phyloP scores from a whole-genome alignment of 495 filamentous ascomycete genomes.

The Gamarada debralockiae region DNA sequence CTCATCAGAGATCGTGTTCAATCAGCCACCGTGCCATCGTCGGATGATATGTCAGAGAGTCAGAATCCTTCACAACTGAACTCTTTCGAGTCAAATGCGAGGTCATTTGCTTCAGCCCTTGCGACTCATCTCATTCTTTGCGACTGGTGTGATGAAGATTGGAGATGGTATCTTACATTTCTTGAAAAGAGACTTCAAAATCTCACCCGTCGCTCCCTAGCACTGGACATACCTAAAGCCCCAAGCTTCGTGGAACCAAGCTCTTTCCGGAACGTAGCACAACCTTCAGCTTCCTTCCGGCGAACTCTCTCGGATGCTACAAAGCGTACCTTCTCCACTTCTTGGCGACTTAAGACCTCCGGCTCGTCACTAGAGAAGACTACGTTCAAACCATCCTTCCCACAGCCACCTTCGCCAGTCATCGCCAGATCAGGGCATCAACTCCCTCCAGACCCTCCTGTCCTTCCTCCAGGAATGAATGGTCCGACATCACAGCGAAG shows the following conservation, averaged over 20 bases:
- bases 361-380: not conserved
- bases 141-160: slow-evolving; percentile 43
- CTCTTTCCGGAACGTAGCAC: slow-evolving; percentile 8
- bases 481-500: slow-evolving; percentile 4
- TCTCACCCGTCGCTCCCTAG: slow-evolving; percentile 25
- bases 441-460: not conserved
- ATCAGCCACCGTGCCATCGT: too few species aligned
- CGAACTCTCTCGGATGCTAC: slow-evolving; percentile 2
- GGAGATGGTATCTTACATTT: slow-evolving; percentile 42
- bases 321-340: slow-evolving; percentile 7
- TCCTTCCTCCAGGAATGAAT: slow-evolving; percentile 9
- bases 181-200: slow-evolving; percentile 33
- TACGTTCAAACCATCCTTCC: not conserved
- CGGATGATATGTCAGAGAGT: too few species aligned
- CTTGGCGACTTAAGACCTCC: slow-evolving; percentile 8
- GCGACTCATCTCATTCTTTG: slow-evolving; percentile 36
- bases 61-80: slow-evolving; percentile 18
- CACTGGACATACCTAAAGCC: slow-evolving; percentile 24
- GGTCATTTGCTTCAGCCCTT: slow-evolving; percentile 31
- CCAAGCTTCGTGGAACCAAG: slow-evolving; percentile 17
- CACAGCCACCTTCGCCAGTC: slow-evolving; percentile 3
- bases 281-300: slow-evolving; percentile 4
- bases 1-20: slow-evolving; percentile 33
- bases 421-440: not conserved
- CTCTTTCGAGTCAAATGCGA: slow-evolving; percentile 21